Evolutionary conservation across 768 basidiomycete species (phyloP).

Genomic region (Amanita rubescens): DNA sequence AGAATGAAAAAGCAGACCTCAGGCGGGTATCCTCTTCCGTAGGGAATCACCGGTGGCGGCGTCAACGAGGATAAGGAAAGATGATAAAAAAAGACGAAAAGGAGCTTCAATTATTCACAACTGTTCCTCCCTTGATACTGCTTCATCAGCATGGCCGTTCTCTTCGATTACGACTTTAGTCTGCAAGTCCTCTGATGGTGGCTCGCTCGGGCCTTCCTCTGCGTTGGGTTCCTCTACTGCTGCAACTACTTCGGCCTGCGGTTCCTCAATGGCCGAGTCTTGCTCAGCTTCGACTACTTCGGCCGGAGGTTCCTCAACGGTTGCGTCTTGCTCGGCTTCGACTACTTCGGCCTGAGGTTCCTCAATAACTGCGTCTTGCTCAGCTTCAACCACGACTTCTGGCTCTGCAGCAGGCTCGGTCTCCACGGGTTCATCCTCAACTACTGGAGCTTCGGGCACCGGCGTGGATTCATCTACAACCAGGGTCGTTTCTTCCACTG

Average conservation of each 20-base stretch:
- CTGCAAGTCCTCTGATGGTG: neutral
- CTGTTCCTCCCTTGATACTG: neutral
- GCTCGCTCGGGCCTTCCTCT: neutral
- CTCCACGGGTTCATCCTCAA: conserved; percentile 6
- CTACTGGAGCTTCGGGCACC: neutral
- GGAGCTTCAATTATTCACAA: neutral
- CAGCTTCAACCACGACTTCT: neutral
- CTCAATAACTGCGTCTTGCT: too few relatives aligned
- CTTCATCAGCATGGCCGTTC: neutral
- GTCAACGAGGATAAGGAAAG: neutral
- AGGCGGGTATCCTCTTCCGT: neutral
- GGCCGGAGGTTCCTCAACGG: too few relatives aligned
- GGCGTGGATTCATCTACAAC: neutral
- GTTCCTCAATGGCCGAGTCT: conserved; percentile 4
- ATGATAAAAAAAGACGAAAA: neutral
- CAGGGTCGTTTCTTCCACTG: neutral
- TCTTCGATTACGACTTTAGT: conserved; percentile 5
- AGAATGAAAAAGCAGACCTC: neutral
- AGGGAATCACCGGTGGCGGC: neutral
- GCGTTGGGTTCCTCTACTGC: conserved; percentile 4
- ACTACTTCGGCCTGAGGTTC: too few relatives aligned
- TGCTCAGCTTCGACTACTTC: too few relatives aligned
- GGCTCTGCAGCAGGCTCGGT: neutral
- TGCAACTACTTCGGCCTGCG: neutral
- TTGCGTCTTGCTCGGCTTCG: too few relatives aligned